Evolutionary conservation across 306 rosid genomes (phyloP), one percentile per base, ranked within the genome.

Genomic region (Cucurbita pepo): DNA sequence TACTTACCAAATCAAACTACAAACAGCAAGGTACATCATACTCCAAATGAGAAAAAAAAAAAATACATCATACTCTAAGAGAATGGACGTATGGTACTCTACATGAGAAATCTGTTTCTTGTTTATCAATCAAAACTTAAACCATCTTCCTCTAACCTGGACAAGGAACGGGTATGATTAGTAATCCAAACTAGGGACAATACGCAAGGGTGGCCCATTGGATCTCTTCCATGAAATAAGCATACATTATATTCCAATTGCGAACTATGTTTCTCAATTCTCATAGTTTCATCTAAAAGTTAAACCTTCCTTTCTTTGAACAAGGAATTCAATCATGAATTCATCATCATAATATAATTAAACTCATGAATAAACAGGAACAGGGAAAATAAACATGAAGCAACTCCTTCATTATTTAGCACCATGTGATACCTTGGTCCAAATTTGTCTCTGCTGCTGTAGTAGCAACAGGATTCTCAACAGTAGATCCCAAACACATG

Each of bases 401-500:
- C 74, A 70, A 36, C 8, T 38, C 66, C 55, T 41, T 41, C 5
- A 6, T 43, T 56, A 22, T 43, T 72, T 5, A 56, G 34, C 11
- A 58, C 21, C 15, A 15, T 10, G 65, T 8, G 40, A 71, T 76
- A 94, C 96, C 95, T 65, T 76, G 71, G 36, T 81, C 86, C 64
- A 40, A 84, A 76, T 66, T 71, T 58, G 72, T 79, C 74, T 69
- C 82, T 4, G 79, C 36, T 67, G 75, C 83, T 50, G 70, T 82
- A 14, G 78, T 75, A 58, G 83, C 50, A 72, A 53, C 83, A 3
- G 78, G 55, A 73, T 71, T 81, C 65, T 67, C 85, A 41, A 75
- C 83, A 0, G 80, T 69, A 63, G 88, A 77, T 70, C 89, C 89
- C 75, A 94, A 75, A 82, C 84, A 82, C 72, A 88, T 89, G 78